These are phyloP conservation scores for Ogataea paradorogensis DNA, from an alignment of 805 yeast species.

Conservation along the genomic window DNA sequence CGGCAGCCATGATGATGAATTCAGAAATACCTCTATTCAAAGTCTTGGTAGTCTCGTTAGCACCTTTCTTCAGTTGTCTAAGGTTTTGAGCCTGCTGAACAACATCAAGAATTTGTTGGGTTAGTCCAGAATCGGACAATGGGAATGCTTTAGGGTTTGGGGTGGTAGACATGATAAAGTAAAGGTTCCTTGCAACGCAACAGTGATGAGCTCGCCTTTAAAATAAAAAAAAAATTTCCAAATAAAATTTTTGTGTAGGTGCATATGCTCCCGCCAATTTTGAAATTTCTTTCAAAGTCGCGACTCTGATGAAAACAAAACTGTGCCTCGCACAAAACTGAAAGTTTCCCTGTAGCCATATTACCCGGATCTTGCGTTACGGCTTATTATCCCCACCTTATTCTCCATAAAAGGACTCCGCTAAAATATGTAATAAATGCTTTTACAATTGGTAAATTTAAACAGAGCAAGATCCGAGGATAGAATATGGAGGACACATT, in stretches of 20 bases:
- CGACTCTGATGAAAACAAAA: no score
- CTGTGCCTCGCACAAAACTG: no score
- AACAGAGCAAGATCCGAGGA: no score
- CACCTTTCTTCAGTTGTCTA: conserved; percentile 99
- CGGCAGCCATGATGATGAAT: conserved; percentile 99
- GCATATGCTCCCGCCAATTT: no score
- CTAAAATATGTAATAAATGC: not conserved
- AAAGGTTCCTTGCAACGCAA: conserved; percentile 51
- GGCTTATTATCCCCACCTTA: conserved; percentile 4
- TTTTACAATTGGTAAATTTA: not conserved
- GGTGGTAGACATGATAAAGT: conserved; percentile 63
- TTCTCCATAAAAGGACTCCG: conserved; percentile 2
- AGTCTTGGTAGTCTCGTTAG: conserved; percentile 99
- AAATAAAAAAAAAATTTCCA: conserved; percentile 2
- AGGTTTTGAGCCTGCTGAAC: conserved; percentile 97
- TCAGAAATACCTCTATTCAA: conserved; percentile 99
- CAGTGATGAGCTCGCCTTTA: conserved; percentile 38
- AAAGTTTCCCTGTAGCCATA: no score
- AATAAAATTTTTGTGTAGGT: conserved; percentile 2
- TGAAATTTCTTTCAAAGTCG: no score
- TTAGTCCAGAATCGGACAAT: conserved; percentile 90
- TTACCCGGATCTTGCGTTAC: conserved; percentile 1
- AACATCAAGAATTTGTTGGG: conserved; percentile 96
- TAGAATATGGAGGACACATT: no score
- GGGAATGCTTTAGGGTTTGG: conserved; percentile 99